Conservation (phyloP, 345 rosid genomes). For the Zanthoxylum bungeanum region DNA sequence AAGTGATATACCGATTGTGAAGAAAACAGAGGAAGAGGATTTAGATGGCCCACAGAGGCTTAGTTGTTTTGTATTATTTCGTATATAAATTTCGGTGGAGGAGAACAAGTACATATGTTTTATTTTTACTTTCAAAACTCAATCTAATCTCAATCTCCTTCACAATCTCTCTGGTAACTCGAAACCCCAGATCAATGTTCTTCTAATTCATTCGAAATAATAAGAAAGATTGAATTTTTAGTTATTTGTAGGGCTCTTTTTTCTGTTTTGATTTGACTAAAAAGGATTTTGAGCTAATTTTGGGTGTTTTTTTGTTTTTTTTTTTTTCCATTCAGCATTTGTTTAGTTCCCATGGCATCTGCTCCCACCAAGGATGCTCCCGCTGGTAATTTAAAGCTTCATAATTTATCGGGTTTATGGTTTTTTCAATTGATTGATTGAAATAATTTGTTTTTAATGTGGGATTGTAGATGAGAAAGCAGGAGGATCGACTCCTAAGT, state of each 20-base stretch:
- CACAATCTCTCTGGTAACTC: background rate
- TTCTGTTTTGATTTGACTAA: background rate
- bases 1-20: background rate
- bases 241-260: background rate
- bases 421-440: background rate
- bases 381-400: slow-evolving; percentile 38
- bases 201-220: background rate
- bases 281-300: background rate
- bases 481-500: slow-evolving; percentile 25
- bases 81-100: slow-evolving; percentile 10
- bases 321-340: slow-evolving; percentile 11
- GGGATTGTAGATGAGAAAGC: slow-evolving; percentile 51
- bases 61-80: background rate
- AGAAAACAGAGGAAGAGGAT: slow-evolving; percentile 5
- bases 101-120: background rate
- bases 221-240: background rate
- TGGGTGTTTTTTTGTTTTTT: background rate
- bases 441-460: background rate
- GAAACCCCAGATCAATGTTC: background rate
- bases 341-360: slow-evolving; percentile 53
- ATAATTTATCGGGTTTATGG: background rate
- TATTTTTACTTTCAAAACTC: background rate
- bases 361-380: slow-evolving; percentile 50
- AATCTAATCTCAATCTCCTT: background rate
- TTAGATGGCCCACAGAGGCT: slow-evolving; percentile 25